A percentile compares a stretch with the other conserved stretches of the same genome.
These are phyloP conservation scores for Tulasnella sp. DNA, from an alignment of 768 basidiomycete species.

Conservation along the genomic window DNA sequence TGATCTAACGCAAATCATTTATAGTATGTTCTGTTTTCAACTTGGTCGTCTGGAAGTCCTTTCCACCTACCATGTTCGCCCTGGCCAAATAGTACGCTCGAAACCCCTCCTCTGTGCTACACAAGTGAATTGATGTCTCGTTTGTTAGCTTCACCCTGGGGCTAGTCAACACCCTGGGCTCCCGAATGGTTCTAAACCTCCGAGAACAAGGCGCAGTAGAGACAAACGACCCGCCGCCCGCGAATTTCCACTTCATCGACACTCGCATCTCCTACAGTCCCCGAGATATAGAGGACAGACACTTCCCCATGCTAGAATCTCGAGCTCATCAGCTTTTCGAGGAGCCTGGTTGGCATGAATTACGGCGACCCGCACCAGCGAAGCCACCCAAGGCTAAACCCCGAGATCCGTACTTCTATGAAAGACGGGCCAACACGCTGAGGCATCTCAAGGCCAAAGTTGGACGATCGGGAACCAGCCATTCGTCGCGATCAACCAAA, in stretches of 20 bases:
- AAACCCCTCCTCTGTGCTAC: not conserved
- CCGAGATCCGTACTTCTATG: not conserved
- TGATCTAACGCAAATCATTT: not conserved
- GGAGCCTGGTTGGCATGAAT: not conserved
- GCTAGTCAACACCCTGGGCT: slow-evolving; percentile 2
- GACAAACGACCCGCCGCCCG: not conserved
- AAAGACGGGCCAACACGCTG: not conserved
- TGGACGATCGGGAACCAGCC: too few relatives aligned
- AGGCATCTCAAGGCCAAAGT: not conserved
- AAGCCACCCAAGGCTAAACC: not conserved
- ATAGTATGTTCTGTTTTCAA: slow-evolving; percentile 9
- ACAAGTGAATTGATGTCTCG: not conserved
- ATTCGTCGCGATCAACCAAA: too few relatives aligned
- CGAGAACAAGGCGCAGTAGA: not conserved
- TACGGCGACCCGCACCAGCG: not conserved
- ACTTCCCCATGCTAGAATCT: not conserved
- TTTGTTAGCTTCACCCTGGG: not conserved
- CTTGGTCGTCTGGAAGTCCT: slow-evolving; percentile 5
- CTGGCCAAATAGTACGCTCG: slow-evolving; percentile 10
- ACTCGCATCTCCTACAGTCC: not conserved
- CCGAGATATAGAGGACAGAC: not conserved
- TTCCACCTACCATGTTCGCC: not conserved
- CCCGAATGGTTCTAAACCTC: slow-evolving; percentile 10
- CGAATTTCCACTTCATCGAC: not conserved
- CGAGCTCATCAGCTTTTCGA: not conserved